Evolutionary conservation across 495 filamentous ascomycete species (phyloP).

Genomic region (Xylona heveae): DNA sequence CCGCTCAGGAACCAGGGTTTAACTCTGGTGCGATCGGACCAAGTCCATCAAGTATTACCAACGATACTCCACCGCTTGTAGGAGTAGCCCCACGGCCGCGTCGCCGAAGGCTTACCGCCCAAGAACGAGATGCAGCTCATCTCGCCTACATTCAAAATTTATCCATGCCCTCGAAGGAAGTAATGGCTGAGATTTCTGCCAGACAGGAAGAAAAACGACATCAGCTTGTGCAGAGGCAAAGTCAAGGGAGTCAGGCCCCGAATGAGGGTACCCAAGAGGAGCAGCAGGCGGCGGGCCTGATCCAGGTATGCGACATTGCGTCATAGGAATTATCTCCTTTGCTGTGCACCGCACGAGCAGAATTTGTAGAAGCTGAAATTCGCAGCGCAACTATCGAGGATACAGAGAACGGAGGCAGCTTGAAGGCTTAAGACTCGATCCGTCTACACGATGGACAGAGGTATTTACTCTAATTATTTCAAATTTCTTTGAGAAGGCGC

Average conservation of each 20-base stretch:
- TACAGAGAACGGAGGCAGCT: slow-evolving; percentile 46
- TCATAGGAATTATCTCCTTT: too few species aligned
- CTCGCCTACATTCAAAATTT: slow-evolving; percentile 24
- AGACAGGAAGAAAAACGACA: slow-evolving; percentile 25
- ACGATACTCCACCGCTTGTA: too few species aligned
- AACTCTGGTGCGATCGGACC: too few species aligned
- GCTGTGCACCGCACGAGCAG: too few species aligned
- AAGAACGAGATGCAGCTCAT: slow-evolving; percentile 8
- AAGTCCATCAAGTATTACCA: too few species aligned
- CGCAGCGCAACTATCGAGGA: slow-evolving; percentile 46
- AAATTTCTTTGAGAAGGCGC: too few species aligned
- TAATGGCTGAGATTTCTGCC: slow-evolving; percentile 20
- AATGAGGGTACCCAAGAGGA: slow-evolving; percentile 6
- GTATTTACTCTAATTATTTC: slow-evolving; percentile 15
- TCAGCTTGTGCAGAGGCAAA: slow-evolving; percentile 11
- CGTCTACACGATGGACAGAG: slow-evolving; percentile 45
- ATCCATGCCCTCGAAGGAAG: slow-evolving; percentile 19
- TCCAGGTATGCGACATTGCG: slow-evolving; percentile 27
- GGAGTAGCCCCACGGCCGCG: too few species aligned
- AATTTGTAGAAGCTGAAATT: too few species aligned
- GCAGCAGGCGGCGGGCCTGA: slow-evolving; percentile 26
- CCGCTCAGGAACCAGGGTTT: too few species aligned
- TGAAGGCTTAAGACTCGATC: slow-evolving; percentile 37
- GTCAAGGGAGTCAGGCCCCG: slow-evolving; percentile 5
- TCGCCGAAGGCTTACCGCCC: too few species aligned